Evolutionary conservation across 2,329 filamentous ascomycete species (phyloP).

Genomic region (Colletotrichum tabaci): DNA sequence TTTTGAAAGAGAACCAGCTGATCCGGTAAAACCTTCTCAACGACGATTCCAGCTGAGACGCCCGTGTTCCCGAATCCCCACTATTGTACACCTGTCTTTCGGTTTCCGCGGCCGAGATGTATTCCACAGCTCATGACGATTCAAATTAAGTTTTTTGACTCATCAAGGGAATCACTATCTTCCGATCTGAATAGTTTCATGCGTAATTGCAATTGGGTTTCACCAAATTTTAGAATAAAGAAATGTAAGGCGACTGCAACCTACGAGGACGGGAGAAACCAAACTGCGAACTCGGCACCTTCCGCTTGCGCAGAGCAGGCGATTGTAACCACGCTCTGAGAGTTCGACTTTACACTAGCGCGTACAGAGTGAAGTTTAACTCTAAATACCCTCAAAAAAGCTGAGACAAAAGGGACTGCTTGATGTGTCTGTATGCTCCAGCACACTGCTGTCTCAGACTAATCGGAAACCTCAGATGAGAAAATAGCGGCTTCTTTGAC

Average conservation of each 20-base stretch:
- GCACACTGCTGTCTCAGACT: conserved; percentile 1
- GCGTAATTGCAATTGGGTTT: too few relatives aligned
- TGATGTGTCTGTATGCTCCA: background rate
- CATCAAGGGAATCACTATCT: background rate
- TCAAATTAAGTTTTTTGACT: background rate
- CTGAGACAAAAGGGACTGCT: too few relatives aligned
- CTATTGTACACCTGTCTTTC: too few relatives aligned
- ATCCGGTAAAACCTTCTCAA: background rate
- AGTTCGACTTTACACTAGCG: background rate
- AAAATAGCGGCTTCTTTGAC: background rate
- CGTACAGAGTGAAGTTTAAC: background rate
- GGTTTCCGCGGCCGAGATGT: conserved; percentile 19
- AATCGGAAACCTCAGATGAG: conserved; percentile 13
- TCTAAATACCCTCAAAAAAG: background rate
- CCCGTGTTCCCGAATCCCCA: background rate
- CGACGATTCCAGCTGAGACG: conserved; percentile 21
- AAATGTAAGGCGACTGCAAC: background rate
- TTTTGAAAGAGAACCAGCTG: background rate
- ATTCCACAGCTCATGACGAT: background rate
- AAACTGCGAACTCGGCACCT: background rate
- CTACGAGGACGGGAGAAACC: too few relatives aligned
- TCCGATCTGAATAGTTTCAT: background rate
- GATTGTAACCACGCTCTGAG: too few relatives aligned
- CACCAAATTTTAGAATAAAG: too few relatives aligned
- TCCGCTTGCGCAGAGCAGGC: background rate